Percentiles rank a stretch among this genome's conserved stretches.
Evolutionary conservation across 768 basidiomycete species (phyloP).

Genomic region (Leccinum ochraceum): DNA sequence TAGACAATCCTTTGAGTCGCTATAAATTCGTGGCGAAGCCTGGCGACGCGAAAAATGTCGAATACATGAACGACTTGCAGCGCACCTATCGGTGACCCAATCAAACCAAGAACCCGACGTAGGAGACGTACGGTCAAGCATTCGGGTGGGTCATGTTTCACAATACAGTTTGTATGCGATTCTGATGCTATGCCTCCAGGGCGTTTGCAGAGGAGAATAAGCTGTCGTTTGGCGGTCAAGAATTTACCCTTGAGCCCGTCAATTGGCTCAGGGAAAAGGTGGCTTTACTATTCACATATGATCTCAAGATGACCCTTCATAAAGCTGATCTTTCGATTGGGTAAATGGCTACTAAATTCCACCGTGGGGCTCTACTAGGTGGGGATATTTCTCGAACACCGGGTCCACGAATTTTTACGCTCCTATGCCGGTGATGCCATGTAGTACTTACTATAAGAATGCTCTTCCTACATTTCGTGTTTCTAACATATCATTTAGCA

Average conservation of each 20-base stretch:
- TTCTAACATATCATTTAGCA: slow-evolving; percentile 7
- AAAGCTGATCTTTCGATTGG: slow-evolving; percentile 1
- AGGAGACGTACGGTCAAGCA: slow-evolving; percentile 15
- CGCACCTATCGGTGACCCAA: slow-evolving; percentile 9
- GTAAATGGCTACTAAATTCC: too few relatives aligned
- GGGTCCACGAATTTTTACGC: not conserved
- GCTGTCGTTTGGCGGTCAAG: not conserved
- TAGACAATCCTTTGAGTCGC: slow-evolving; percentile 16
- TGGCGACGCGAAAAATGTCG: not conserved
- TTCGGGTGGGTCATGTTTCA: slow-evolving; percentile 6
- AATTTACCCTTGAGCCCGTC: not conserved
- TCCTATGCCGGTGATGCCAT: slow-evolving; percentile 7
- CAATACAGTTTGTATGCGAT: too few relatives aligned
- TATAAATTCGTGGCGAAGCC: slow-evolving; percentile 3
- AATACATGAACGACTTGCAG: slow-evolving; percentile 9
- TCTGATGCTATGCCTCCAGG: not conserved
- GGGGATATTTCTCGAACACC: slow-evolving; percentile 19
- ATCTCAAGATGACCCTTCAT: slow-evolving; percentile 13
- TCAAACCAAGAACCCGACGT: not conserved
- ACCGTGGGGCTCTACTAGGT: slow-evolving; percentile 7
- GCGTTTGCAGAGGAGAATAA: slow-evolving; percentile 3
- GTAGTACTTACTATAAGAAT: not conserved
- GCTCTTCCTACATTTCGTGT: not conserved
- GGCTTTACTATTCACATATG: slow-evolving; percentile 14
- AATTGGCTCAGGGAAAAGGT: slow-evolving; percentile 20